phyloP scores from a whole-genome alignment of 768 basidiomycete genomes.

The Termitomyces sp. region DNA sequence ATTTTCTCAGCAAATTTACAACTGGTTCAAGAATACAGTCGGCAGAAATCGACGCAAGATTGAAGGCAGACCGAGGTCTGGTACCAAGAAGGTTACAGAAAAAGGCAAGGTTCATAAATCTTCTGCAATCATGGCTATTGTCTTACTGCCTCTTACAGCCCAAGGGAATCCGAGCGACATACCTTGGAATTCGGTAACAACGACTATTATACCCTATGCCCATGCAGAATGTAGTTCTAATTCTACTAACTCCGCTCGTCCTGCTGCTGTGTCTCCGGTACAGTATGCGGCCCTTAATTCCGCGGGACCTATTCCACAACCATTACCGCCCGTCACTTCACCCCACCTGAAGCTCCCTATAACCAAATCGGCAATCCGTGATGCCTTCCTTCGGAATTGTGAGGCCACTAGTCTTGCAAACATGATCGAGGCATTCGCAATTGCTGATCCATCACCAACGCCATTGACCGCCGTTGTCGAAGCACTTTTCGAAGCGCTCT shows the following conservation, averaged over 20 bases:
- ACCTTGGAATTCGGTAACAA: constrained; percentile 32
- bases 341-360: constrained; percentile 21
- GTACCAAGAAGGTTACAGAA: constrained; percentile 43
- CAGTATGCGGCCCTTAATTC: constrained; percentile 37
- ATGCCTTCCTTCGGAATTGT: constrained; percentile 41
- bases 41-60: constrained; percentile 54
- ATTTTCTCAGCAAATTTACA: constrained; percentile 55
- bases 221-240: constrained; percentile 30
- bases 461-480: constrained; percentile 45
- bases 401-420: constrained; percentile 45
- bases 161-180: constrained; percentile 19
- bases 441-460: constrained; percentile 42
- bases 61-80: constrained; percentile 46
- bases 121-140: neutral
- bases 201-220: constrained; percentile 33
- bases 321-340: constrained; percentile 15
- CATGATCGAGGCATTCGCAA: constrained; percentile 46
- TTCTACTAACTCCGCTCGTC: constrained; percentile 26
- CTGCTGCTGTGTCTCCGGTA: constrained; percentile 30
- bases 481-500: constrained; percentile 50
- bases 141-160: constrained; percentile 8
- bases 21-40: constrained; percentile 70
- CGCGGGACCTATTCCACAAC: constrained; percentile 20
- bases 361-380: constrained; percentile 32
- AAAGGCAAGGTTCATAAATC: constrained; percentile 30